Base-by-base conservation (phyloP, 2,329 filamentous ascomycete genomes). In the Colletotrichum sp. region DNA sequence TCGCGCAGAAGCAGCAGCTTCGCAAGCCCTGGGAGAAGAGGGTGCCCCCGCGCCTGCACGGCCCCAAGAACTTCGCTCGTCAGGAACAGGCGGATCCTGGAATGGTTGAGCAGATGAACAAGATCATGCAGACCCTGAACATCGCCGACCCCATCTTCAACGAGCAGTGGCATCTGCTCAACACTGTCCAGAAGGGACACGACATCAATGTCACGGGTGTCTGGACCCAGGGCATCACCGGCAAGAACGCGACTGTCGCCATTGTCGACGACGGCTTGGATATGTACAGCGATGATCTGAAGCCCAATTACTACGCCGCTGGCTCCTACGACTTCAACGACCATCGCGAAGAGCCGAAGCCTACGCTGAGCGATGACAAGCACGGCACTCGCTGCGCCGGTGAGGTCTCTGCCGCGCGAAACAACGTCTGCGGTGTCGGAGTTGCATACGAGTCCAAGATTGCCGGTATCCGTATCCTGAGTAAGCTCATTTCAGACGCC, bases 251-350 rank as follows among this genome's bases (percentile, higher is more conserved):
- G 21, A 98, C 95, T 2, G 95, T 98, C 3, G 96, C 96, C 71
- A 97, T 99, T 79, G 95, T 99, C 5, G 97, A 99, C 81, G 97
- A 99, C 85, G 97, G 97, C 0, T 85, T 99, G 79, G 97, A 99
- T 82, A 97, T 99, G 94, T 92, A 98, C 86, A 99, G 96, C 87
- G 90, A 95, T 30, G 97, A 99, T 83, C 87, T 99, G 62, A 96
- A 95, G 84, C 94, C 92, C 80, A 99, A 99, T 84, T 99, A 98
- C 86, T 99, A 96, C 82, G 94, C 95, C 2, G 92, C 92, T 73
- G 97, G 97, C 30, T 99, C 96, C 5, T 98, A 94, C 86, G 97
- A 99, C 85, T 99, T 98, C 88, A 99, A 99, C 84, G 96, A 99
- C 81, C 90, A 95, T 66, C 90, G 89, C 3, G 88, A 93, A 2